Evolutionary conservation across 2,329 filamentous ascomycete species (phyloP).

Genomic region (Cercospora zeae-maydis): DNA sequence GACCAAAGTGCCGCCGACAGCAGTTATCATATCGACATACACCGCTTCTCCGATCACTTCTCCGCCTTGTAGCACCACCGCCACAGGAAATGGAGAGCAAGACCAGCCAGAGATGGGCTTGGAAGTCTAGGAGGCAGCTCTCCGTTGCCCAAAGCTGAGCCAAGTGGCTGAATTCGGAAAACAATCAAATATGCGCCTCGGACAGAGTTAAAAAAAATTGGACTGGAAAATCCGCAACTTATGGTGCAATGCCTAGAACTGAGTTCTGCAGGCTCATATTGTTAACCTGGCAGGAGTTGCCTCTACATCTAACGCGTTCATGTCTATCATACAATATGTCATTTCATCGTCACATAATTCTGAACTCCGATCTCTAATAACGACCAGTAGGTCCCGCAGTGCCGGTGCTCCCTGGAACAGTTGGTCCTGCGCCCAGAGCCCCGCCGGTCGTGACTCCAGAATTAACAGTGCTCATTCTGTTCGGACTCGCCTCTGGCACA

Average conservation of each 20-base stretch:
- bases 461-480: background rate
- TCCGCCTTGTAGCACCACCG: background rate
- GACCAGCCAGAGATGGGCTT: no score
- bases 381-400: background rate
- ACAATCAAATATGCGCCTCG: background rate
- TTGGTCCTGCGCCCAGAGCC: slow-evolving; percentile 1
- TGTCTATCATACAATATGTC: background rate
- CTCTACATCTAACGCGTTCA: background rate
- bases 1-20: background rate
- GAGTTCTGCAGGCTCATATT: background rate
- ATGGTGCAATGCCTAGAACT: background rate
- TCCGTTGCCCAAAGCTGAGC: no score
- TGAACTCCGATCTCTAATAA: background rate
- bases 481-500: background rate
- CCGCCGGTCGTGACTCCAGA: background rate
- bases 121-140: no score
- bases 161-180: background rate
- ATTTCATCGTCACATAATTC: background rate
- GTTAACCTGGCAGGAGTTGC: background rate
- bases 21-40: background rate
- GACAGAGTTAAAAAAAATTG: background rate
- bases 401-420: background rate
- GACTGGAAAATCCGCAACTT: no score
- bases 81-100: background rate
- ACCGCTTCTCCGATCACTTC: background rate